phyloP scores from a whole-genome alignment of 2,329 filamentous ascomycete species.

The Colletotrichum nymphaeae region DNA sequence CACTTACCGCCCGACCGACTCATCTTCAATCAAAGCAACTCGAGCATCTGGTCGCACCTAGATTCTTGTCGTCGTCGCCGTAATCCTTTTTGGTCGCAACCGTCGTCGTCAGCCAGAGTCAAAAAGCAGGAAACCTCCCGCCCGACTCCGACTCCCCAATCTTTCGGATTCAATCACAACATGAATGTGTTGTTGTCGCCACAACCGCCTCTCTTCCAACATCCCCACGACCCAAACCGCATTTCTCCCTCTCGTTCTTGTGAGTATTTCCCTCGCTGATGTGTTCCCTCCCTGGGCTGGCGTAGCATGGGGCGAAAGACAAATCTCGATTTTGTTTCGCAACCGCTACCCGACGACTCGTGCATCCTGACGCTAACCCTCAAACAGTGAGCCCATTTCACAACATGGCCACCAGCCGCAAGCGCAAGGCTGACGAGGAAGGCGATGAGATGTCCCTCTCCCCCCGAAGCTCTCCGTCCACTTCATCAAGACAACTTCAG shows the following conservation, averaged over 20 bases:
- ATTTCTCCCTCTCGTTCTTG: constrained; percentile 66
- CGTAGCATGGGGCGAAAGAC: background rate
- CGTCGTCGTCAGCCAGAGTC: constrained; percentile 32
- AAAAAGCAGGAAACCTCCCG: constrained; percentile 3
- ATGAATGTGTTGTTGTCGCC: constrained; percentile 74
- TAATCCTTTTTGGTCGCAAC: constrained; percentile 22
- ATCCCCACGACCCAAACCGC: constrained; percentile 67
- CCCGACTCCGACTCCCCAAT: constrained; percentile 10
- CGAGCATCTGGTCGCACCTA: constrained; percentile 27
- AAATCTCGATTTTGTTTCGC: background rate
- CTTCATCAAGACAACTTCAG: constrained; percentile 74
- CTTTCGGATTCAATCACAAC: constrained; percentile 38
- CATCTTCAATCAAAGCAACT: background rate
- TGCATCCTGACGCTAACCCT: constrained; percentile 33
- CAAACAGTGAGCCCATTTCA: constrained; percentile 53
- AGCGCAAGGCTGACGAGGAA: constrained; percentile 89
- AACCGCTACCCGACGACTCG: constrained; percentile 6
- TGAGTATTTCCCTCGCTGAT: constrained; percentile 53
- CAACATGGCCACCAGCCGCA: constrained; percentile 67
- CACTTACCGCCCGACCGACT: constrained; percentile 5
- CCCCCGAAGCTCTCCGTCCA: constrained; percentile 83
- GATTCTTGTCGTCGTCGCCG: constrained; percentile 23
- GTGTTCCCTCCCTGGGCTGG: constrained; percentile 19
- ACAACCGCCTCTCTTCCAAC: constrained; percentile 69
- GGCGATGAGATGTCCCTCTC: constrained; percentile 93